Conservation (phyloP, 257 asterid species). For the Fraxinus quadrangulata region DNA sequence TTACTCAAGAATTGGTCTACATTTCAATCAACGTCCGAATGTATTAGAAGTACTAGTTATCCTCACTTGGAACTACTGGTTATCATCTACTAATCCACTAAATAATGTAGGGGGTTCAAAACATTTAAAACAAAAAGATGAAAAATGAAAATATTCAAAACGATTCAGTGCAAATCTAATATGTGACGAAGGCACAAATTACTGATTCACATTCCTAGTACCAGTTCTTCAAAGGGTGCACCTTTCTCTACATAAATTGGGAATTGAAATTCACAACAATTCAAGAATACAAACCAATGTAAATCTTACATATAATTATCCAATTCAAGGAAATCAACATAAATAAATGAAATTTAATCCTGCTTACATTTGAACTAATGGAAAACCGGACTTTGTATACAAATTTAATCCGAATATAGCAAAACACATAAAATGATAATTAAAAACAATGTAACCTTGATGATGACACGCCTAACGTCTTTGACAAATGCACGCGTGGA, state of each 20-base stretch:
- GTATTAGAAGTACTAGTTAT: background rate
- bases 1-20: background rate
- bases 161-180: background rate
- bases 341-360: background rate
- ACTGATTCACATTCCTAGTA: background rate
- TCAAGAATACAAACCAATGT: background rate
- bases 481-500: constrained; percentile 51
- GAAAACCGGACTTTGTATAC: background rate
- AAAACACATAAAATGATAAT: background rate
- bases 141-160: background rate
- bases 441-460: constrained; percentile 37
- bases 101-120: background rate
- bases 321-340: constrained; percentile 7
- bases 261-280: background rate
- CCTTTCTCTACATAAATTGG: background rate
- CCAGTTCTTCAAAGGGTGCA: background rate
- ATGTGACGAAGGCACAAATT: background rate
- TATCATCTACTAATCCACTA: background rate
- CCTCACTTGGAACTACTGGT: background rate
- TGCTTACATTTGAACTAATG: background rate
- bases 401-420: background rate
- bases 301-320: background rate
- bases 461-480: constrained; percentile 52
- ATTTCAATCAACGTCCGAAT: background rate
- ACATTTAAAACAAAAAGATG: background rate